Percentiles rank a stretch among this genome's conserved stretches.
phyloP scores from a whole-genome alignment of 108 stramenopile species.

The Nannochloropsis gaditana region DNA sequence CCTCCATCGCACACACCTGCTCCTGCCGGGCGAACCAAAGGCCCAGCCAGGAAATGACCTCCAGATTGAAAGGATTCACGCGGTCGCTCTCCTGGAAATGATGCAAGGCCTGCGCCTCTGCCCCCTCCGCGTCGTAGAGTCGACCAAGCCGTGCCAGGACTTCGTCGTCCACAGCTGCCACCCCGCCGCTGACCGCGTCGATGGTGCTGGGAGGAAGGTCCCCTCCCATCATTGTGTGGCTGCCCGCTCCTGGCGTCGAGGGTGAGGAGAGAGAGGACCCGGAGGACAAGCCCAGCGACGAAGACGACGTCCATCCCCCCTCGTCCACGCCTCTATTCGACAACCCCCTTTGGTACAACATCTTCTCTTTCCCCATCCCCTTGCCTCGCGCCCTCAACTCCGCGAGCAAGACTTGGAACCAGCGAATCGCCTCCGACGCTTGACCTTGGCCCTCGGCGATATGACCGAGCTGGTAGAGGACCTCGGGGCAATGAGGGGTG shows the following conservation, averaged over 20 bases:
- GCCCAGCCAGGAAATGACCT: conserved; percentile 74
- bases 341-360: conserved; percentile 7
- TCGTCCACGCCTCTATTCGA: conserved; percentile 15
- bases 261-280: not conserved
- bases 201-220: conserved; percentile 54
- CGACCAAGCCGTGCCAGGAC: not conserved
- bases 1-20: too few relatives aligned
- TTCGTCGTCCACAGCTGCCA: not conserved
- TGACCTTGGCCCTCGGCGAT: conserved; percentile 61
- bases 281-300: not conserved
- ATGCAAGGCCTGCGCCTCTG: conserved; percentile 65
- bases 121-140: conserved; percentile 22
- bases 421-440: conserved; percentile 55
- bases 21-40: conserved; percentile 61
- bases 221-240: conserved; percentile 40
- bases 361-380: not conserved
- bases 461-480: conserved; percentile 74
- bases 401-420: conserved; percentile 30
- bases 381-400: not conserved
- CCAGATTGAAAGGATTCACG: conserved; percentile 73
- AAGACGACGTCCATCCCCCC: not conserved
- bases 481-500: conserved; percentile 70
- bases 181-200: conserved; percentile 25
- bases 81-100: conserved; percentile 67
- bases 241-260: not conserved